Base-by-base conservation (phyloP, 306 rosid species). In the Vachellia collinsii region DNA sequence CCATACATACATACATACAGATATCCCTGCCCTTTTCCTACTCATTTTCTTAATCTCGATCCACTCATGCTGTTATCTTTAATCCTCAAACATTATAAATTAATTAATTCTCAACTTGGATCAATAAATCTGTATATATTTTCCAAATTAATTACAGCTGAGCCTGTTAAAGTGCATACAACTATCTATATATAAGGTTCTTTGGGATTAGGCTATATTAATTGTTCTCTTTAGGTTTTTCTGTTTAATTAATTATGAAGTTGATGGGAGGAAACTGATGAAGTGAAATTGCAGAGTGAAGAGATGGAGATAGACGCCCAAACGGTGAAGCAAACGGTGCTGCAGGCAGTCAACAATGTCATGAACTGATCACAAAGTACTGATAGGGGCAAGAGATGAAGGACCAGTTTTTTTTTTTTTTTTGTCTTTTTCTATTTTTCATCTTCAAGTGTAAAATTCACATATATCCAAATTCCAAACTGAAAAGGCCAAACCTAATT, bases 291-390 rank as follows among this genome's bases (percentile, higher is more conserved):
- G 89, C 86, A 92, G 97, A 85, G 85, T 81, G 86, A 88, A 76
- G 86, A 87, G 71, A 80, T 68, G 13, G 88, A 89, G 43, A 87
- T 92, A 38, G 91, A 94, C 74, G 88, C 91, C 36, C 92, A 89
- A 80, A 83, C 89, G 89, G 98, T 94, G 89, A 89, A 92, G 86
- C 88, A 85, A 81, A 90, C 92, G 47, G 97, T 94, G 79, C 25
- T 86, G 80, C 85, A 81, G 82, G 97, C 98, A 70, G 85, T 94
- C 85, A 84, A 77, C 84, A 91, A 77, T 44, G 56, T 44, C 34
- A 82, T 80, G 85, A 87, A 91, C 8, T 70, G 48, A 70, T 81
- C 71, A 75, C 38, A 34, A 79, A 81, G 74, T 44, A 75, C 65
- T 66, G 85, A 75, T 54, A 70, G 81, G 66, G 50, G 36, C n/a